These are phyloP conservation scores for Potentilla sterilis DNA, from an alignment of 306 rosid species.

Conservation along the genomic window DNA sequence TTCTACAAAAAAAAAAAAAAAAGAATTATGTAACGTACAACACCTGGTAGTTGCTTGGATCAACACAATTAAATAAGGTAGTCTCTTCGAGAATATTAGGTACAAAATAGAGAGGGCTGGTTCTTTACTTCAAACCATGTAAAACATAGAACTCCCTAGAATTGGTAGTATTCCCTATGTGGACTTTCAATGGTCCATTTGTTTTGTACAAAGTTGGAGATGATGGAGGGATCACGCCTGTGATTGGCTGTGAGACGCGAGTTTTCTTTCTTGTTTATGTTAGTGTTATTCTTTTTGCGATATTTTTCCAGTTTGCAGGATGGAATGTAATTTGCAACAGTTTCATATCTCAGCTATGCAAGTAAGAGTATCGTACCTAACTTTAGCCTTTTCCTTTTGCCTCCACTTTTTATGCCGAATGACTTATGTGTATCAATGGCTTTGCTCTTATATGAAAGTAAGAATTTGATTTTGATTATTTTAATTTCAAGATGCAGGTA, in stretches of 20 bases:
- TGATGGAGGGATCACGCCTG: background rate
- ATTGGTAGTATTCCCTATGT: background rate
- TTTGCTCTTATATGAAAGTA: conserved; percentile 9
- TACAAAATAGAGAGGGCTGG: background rate
- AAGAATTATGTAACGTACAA: background rate
- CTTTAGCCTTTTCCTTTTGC: conserved; percentile 8
- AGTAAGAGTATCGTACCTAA: conserved; percentile 54
- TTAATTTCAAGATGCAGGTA: conserved; percentile 44
- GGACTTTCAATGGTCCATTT: background rate
- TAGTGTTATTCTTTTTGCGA: conserved; percentile 30
- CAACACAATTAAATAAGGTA: background rate
- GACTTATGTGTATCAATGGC: conserved; percentile 18
- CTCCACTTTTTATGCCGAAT: conserved; percentile 1
- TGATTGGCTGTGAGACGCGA: background rate
- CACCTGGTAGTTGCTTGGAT: background rate
- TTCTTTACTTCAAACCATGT: background rate
- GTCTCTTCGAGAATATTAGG: background rate
- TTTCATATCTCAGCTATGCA: conserved; percentile 50
- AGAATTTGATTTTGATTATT: conserved; percentile 26
- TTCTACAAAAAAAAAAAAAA: too few species aligned
- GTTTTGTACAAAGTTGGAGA: background rate
- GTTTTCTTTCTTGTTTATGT: conserved; percentile 15
- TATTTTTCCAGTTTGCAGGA: conserved; percentile 60
- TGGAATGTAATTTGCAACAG: conserved; percentile 54
- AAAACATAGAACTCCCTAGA: background rate